Evolutionary conservation across 2,329 filamentous ascomycete species (phyloP).

Genomic region (Trichoderma guizhouense): DNA sequence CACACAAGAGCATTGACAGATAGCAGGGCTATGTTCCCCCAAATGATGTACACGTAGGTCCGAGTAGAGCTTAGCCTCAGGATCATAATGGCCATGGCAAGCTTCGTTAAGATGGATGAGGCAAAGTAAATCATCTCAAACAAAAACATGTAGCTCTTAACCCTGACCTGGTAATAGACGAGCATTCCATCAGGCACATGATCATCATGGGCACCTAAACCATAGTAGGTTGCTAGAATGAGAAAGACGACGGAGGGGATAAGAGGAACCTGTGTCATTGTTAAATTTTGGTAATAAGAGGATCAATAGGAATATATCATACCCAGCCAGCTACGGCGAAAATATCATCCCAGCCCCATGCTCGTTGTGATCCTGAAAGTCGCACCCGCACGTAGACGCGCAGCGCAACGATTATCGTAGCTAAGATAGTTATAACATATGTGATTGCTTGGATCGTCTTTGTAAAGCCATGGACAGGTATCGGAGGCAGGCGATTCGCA

Average conservation of each 20-base stretch:
- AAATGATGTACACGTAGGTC: neutral
- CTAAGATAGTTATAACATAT: neutral
- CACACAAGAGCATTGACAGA: neutral
- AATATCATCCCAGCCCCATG: neutral
- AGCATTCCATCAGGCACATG: neutral
- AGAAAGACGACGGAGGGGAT: neutral
- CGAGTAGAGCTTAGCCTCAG: neutral
- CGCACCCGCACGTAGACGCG: neutral
- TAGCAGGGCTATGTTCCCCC: neutral
- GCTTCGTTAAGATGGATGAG: neutral
- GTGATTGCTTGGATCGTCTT: neutral
- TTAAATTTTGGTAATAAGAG: neutral
- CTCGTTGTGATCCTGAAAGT: neutral
- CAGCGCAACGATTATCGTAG: neutral
- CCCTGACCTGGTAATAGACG: neutral
- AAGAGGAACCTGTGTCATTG: neutral
- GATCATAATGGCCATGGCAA: constrained; percentile 4
- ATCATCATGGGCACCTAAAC: neutral
- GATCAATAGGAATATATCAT: neutral
- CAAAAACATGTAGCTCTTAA: neutral
- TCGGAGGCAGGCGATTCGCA: neutral
- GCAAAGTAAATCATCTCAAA: constrained; percentile 1
- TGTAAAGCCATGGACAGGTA: neutral
- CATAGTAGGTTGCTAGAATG: neutral
- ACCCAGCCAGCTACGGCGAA: neutral